These are phyloP conservation scores for Hypoxylon sp. DNA, from an alignment of 2,329 filamentous ascomycete genomes.

Conservation along the genomic window DNA sequence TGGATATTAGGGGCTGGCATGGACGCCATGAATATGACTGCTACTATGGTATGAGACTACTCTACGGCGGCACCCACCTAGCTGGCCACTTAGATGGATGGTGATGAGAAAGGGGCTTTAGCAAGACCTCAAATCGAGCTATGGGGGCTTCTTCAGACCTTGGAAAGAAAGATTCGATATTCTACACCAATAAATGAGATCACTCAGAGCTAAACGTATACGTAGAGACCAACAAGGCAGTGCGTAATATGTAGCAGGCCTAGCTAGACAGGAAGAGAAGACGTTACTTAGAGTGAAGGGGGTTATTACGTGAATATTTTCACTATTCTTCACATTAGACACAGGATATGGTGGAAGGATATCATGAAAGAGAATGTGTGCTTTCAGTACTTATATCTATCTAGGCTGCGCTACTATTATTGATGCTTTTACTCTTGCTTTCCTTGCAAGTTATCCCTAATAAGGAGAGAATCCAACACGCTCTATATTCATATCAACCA, in stretches of 20 bases:
- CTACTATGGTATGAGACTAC: background rate
- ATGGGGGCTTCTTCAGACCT: too few species aligned
- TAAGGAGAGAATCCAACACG: background rate
- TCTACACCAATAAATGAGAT: background rate
- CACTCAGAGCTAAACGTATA: background rate
- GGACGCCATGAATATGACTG: background rate
- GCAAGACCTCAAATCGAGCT: too few species aligned
- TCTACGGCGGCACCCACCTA: background rate
- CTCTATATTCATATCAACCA: background rate
- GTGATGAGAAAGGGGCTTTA: background rate
- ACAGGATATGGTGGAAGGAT: background rate
- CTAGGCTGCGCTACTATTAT: background rate
- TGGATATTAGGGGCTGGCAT: background rate
- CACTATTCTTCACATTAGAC: background rate
- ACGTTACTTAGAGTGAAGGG: too few species aligned
- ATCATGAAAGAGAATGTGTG: background rate
- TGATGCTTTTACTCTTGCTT: background rate
- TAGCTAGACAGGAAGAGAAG: too few species aligned
- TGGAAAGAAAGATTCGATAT: too few species aligned
- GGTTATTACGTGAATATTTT: constrained; percentile 1
- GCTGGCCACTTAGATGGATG: background rate
- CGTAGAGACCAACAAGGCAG: constrained; percentile 7
- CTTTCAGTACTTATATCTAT: constrained; percentile 1
- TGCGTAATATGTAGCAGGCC: constrained; percentile 9
- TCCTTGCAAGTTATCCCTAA: background rate